phyloP scores from a whole-genome alignment of 192 early-diverging fungal genomes.

The Gonapodya prolifera region DNA sequence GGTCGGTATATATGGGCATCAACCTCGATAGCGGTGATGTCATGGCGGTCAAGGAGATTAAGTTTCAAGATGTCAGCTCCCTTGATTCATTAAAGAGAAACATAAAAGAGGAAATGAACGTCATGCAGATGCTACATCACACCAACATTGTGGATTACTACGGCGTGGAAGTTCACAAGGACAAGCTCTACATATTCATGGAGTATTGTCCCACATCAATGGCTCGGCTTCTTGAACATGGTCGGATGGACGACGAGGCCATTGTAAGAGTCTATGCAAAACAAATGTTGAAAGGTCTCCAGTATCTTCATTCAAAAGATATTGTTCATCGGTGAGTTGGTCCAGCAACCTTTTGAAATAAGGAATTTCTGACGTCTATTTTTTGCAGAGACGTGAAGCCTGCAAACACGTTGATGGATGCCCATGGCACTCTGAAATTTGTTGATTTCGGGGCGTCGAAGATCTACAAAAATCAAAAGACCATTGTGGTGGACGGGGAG shows the following conservation, averaged over 20 bases:
- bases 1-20: slow-evolving; percentile 67
- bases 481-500: slow-evolving; percentile 28
- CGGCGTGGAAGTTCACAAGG: slow-evolving; percentile 82
- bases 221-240: slow-evolving; percentile 61
- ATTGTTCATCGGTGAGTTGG: slow-evolving; percentile 63
- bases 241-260: slow-evolving; percentile 61
- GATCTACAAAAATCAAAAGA: slow-evolving; percentile 61
- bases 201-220: slow-evolving; percentile 73
- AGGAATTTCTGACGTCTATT: not conserved
- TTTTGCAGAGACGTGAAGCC: slow-evolving; percentile 20
- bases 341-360: not conserved
- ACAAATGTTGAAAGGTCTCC: slow-evolving; percentile 70
- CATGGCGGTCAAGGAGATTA: slow-evolving; percentile 89
- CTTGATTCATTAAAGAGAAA: slow-evolving; percentile 33
- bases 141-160: slow-evolving; percentile 83
- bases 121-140: slow-evolving; percentile 79
- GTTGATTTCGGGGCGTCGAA: slow-evolving; percentile 88
- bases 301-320: slow-evolving; percentile 69
- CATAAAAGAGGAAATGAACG: slow-evolving; percentile 82
- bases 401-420: slow-evolving; percentile 62
- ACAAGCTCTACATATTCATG: slow-evolving; percentile 80
- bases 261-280: slow-evolving; percentile 57
- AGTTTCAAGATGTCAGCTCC: slow-evolving; percentile 58
- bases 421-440: slow-evolving; percentile 65
- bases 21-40: slow-evolving; percentile 71